Conservation (phyloP, 805 yeast genomes). For the Cyberlindnera bimundalis region DNA sequence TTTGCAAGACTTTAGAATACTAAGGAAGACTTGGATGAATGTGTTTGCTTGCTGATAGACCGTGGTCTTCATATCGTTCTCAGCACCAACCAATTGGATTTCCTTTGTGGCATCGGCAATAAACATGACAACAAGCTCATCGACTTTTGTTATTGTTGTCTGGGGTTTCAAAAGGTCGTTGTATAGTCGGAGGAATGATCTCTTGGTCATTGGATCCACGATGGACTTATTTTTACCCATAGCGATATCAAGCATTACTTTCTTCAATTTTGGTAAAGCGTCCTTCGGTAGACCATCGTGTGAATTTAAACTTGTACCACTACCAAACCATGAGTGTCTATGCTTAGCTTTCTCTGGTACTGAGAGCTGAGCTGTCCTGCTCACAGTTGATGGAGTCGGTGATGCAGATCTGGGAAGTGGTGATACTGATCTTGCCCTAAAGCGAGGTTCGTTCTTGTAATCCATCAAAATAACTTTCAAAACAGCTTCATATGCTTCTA, state of each 20-base stretch:
- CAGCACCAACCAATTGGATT: conserved; percentile 33
- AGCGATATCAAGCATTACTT: conserved; percentile 42
- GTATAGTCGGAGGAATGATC: conserved; percentile 60
- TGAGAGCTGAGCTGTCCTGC: conserved; percentile 3
- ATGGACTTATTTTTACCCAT: conserved; percentile 36
- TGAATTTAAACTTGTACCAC: not conserved
- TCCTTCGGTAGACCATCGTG: conserved; percentile 38
- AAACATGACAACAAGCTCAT: conserved; percentile 49
- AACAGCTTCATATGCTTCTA: conserved; percentile 45
- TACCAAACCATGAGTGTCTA: conserved; percentile 31
- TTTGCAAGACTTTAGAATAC: conserved; percentile 18
- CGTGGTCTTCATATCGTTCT: conserved; percentile 17
- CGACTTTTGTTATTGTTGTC: conserved; percentile 32
- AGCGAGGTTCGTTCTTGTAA: conserved; percentile 63
- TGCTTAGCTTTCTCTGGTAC: conserved; percentile 18
- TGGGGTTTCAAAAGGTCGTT: conserved; percentile 47
- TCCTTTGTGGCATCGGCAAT: conserved; percentile 53
- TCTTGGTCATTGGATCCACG: conserved; percentile 48
- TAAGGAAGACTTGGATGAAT: conserved; percentile 17
- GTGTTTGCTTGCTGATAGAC: conserved; percentile 21
- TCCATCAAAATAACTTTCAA: conserved; percentile 55
- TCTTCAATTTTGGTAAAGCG: conserved; percentile 36
- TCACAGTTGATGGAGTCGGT: conserved; percentile 6
- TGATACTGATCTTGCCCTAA: conserved; percentile 31
- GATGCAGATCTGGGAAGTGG: not conserved